Percentiles rank a stretch among this genome's conserved stretches.
These are phyloP conservation scores for Kwoniella shivajii DNA, from an alignment of 1,284 basidiomycete genomes.

Conservation along the genomic window DNA sequence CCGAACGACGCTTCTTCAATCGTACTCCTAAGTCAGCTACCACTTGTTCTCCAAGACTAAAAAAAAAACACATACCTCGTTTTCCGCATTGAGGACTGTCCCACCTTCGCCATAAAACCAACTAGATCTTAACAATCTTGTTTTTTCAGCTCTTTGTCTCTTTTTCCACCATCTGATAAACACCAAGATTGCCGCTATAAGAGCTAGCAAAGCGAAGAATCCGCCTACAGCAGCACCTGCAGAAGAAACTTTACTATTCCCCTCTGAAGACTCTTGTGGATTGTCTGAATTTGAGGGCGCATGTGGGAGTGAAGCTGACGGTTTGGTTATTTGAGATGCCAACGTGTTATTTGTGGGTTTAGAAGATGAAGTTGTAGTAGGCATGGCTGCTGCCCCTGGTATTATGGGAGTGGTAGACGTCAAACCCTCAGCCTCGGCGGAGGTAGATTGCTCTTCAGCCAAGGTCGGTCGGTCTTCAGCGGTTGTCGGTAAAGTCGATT, in stretches of 20 bases:
- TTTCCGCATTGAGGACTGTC: conserved; percentile 15
- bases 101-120: conserved; percentile 41
- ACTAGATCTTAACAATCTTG: conserved; percentile 20
- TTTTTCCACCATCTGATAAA: conserved; percentile 24
- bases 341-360: neutral
- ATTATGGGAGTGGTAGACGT: neutral
- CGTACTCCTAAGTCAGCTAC: neutral
- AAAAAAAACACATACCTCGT: conserved; percentile 7
- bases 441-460: too few species aligned
- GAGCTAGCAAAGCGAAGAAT: conserved; percentile 22
- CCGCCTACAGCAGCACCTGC: conserved; percentile 33
- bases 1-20: conserved; percentile 1
- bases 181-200: conserved; percentile 24
- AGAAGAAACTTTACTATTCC: conserved; percentile 15
- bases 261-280: neutral
- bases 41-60: neutral
- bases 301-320: too few species aligned
- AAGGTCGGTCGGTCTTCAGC: too few species aligned
- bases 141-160: conserved; percentile 18
- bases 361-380: neutral
- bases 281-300: too few species aligned
- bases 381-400: neutral
- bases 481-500: too few species aligned
- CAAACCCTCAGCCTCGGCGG: too few species aligned
- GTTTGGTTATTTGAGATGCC: neutral